Percentiles rank a stretch among this genome's conserved stretches.
Conservation (phyloP, 768 basidiomycete genomes). For the Pisolithus albus region DNA sequence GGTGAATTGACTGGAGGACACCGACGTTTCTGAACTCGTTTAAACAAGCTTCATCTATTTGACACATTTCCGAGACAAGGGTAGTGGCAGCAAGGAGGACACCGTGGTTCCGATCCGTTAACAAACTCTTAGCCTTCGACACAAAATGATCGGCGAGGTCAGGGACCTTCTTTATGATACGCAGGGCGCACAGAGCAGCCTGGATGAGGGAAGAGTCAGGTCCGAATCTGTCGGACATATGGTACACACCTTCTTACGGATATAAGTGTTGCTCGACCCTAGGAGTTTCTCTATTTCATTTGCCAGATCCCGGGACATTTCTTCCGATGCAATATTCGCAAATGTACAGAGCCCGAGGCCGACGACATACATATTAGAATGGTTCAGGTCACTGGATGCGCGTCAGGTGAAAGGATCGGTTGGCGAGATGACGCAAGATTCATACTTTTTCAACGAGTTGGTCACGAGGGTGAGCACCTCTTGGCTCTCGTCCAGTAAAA, state of each 20-base stretch:
- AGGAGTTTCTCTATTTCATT: conserved; percentile 97
- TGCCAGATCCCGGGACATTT: conserved; percentile 97
- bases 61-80: conserved; percentile 91
- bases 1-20: conserved; percentile 3
- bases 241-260: conserved; percentile 83
- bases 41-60: conserved; percentile 60
- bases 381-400: conserved; percentile 87
- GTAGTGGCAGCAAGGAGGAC: conserved; percentile 93
- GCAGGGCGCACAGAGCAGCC: conserved; percentile 92
- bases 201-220: conserved; percentile 24
- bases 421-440: conserved; percentile 5
- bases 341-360: conserved; percentile 97
- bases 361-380: conserved; percentile 98
- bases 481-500: conserved; percentile 94
- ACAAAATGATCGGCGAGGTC: conserved; percentile 93
- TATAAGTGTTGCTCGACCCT: conserved; percentile 97
- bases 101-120: conserved; percentile 95
- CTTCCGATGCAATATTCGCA: conserved; percentile 97
- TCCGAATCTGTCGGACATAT: not conserved
- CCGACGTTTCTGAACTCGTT: conserved; percentile 88
- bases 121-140: conserved; percentile 77
- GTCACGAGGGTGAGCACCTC: conserved; percentile 97
- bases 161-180: conserved; percentile 93
- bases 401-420: conserved; percentile 7
- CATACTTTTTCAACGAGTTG: conserved; percentile 96